Percentiles rank a stretch among this genome's conserved stretches.
Conservation (phyloP, 2,329 filamentous ascomycete species). For the Ophiosphaerella narmari region DNA sequence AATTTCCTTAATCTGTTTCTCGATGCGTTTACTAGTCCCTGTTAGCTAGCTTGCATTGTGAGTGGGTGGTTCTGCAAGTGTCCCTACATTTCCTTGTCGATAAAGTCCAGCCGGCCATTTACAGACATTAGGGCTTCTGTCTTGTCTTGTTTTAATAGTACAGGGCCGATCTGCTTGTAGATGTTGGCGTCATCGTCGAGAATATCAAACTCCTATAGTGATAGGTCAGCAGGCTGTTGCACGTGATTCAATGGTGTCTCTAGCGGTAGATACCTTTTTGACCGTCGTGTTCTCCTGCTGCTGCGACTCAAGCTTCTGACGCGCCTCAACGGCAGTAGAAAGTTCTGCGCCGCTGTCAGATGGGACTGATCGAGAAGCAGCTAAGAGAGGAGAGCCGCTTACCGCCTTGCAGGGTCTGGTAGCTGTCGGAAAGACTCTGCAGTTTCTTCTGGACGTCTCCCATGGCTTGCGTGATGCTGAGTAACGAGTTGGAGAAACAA, state of each 20-base stretch:
- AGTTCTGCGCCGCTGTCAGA: slow-evolving; percentile 65
- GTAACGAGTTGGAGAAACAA: slow-evolving; percentile 25
- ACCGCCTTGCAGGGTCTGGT: slow-evolving; percentile 85
- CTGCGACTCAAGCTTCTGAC: slow-evolving; percentile 92
- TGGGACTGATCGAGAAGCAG: not conserved
- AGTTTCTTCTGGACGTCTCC: slow-evolving; percentile 73
- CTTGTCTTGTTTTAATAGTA: slow-evolving; percentile 93
- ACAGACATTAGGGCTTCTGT: slow-evolving; percentile 88
- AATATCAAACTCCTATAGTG: slow-evolving; percentile 73
- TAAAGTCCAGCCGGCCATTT: slow-evolving; percentile 88
- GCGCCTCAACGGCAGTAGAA: slow-evolving; percentile 72
- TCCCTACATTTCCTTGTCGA: slow-evolving; percentile 86
- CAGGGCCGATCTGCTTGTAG: slow-evolving; percentile 93
- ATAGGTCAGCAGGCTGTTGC: slow-evolving; percentile 1
- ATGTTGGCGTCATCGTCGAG: slow-evolving; percentile 84
- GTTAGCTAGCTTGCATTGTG: slow-evolving; percentile 1
- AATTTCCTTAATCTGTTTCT: slow-evolving; percentile 66
- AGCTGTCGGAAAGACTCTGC: slow-evolving; percentile 84
- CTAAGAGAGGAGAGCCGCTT: slow-evolving; percentile 16
- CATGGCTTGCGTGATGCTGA: slow-evolving; percentile 39
- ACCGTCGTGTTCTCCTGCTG: slow-evolving; percentile 91
- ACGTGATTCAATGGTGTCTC: not conserved
- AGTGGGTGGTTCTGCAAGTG: not conserved
- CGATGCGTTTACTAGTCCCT: slow-evolving; percentile 63
- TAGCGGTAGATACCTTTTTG: slow-evolving; percentile 64